Conservation (phyloP, 2,329 filamentous ascomycete genomes). For the Colletotrichum costaricense region DNA sequence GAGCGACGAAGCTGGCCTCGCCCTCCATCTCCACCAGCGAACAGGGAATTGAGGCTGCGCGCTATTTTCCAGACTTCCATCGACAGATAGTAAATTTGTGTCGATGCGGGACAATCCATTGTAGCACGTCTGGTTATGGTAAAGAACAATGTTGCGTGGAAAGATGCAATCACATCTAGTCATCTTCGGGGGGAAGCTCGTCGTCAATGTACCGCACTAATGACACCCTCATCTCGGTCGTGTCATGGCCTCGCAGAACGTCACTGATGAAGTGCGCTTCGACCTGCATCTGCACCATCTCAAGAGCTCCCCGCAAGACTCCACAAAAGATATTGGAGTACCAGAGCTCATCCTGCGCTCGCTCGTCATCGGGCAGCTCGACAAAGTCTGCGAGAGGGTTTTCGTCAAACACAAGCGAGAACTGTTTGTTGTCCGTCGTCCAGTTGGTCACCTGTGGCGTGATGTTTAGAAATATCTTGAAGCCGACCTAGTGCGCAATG, state of each 20-base stretch:
- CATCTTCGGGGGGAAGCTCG: constrained; percentile 95
- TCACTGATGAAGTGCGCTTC: constrained; percentile 97
- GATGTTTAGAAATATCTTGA: constrained; percentile 99
- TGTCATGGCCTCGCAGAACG: constrained; percentile 90
- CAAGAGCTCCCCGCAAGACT: constrained; percentile 87
- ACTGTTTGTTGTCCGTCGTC: constrained; percentile 96
- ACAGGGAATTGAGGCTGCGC: neutral
- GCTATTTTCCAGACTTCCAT: neutral
- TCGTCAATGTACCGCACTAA: constrained; percentile 96
- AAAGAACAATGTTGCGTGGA: neutral
- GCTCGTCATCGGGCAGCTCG: constrained; percentile 93
- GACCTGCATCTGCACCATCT: constrained; percentile 99
- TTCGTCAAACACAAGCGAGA: constrained; percentile 95
- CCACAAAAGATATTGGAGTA: constrained; percentile 98
- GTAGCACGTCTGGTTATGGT: neutral
- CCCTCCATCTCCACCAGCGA: neutral
- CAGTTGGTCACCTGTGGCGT: constrained; percentile 94
- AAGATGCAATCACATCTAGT: constrained; percentile 61
- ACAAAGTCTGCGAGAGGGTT: constrained; percentile 98
- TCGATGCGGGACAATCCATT: neutral
- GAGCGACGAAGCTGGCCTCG: neutral
- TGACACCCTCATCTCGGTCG: constrained; percentile 95
- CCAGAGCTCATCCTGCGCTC: constrained; percentile 97
- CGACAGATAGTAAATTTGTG: neutral
- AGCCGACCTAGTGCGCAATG: constrained; percentile 76